These are phyloP conservation scores for Geotrichum australiense DNA, from an alignment of 1,139 yeast species.

Conservation along the genomic window DNA sequence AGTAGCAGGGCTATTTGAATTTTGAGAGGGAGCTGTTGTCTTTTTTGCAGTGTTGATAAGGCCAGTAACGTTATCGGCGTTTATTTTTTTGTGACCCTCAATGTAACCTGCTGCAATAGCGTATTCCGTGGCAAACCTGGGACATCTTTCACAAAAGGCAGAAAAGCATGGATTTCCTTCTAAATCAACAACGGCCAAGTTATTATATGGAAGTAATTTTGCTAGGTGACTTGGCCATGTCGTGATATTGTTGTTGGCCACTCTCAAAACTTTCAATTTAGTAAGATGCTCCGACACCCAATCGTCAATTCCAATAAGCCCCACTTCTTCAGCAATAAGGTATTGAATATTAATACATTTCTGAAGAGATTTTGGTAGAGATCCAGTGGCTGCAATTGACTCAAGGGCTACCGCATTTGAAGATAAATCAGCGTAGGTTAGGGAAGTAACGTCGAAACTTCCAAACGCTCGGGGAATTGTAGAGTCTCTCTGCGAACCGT, in stretches of 20 bases:
- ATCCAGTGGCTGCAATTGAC: slow-evolving; percentile 25
- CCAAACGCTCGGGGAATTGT: too few species aligned
- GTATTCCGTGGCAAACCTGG: slow-evolving; percentile 17
- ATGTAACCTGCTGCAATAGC: slow-evolving; percentile 12
- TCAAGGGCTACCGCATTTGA: slow-evolving; percentile 21
- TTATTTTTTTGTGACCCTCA: too few species aligned
- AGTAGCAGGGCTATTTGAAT: neutral
- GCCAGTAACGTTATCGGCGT: slow-evolving; percentile 1
- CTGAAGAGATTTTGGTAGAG: slow-evolving; percentile 29
- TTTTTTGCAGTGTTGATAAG: slow-evolving; percentile 7
- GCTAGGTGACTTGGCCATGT: slow-evolving; percentile 33
- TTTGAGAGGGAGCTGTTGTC: neutral
- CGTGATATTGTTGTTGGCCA: slow-evolving; percentile 27
- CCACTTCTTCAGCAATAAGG: slow-evolving; percentile 26
- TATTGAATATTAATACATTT: slow-evolving; percentile 26
- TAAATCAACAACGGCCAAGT: slow-evolving; percentile 26
- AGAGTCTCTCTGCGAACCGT: too few species aligned
- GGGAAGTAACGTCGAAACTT: slow-evolving; percentile 16
- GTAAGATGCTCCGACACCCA: slow-evolving; percentile 28
- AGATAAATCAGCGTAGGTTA: slow-evolving; percentile 27
- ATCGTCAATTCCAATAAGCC: slow-evolving; percentile 27
- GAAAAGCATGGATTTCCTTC: slow-evolving; percentile 31
- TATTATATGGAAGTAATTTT: slow-evolving; percentile 22
- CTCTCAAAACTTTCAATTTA: slow-evolving; percentile 25
- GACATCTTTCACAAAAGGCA: slow-evolving; percentile 16